Conservation (phyloP, 1,284 basidiomycete genomes). For the Ganoderma boninense region DNA sequence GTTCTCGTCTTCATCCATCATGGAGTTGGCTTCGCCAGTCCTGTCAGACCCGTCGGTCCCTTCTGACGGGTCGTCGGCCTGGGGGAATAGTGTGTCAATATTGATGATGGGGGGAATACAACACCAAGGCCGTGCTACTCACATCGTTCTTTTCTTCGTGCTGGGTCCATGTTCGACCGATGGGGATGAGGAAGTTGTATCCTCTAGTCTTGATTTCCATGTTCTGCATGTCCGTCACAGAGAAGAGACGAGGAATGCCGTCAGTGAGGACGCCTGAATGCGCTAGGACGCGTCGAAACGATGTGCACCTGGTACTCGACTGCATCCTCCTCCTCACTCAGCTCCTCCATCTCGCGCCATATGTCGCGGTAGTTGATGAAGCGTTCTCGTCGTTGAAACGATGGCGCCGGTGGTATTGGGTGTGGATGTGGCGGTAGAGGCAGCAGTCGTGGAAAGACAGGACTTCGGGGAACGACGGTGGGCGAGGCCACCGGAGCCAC, state of each 20-base stretch:
- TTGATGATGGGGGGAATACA: background rate
- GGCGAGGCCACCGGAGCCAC: conserved; percentile 66
- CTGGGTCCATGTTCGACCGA: conserved; percentile 75
- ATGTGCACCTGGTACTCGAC: conserved; percentile 71
- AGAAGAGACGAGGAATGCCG: conserved; percentile 5
- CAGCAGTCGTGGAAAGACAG: conserved; percentile 68
- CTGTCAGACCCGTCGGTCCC: conserved; percentile 53
- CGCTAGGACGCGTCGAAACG: background rate
- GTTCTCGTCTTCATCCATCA: conserved; percentile 47
- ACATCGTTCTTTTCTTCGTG: conserved; percentile 88
- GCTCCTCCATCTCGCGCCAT: conserved; percentile 82
- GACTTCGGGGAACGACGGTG: conserved; percentile 70
- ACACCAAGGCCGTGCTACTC: conserved; percentile 32
- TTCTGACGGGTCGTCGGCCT: conserved; percentile 59
- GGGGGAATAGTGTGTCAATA: conserved; percentile 5
- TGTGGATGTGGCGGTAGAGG: conserved; percentile 73
- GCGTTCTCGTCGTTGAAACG: conserved; percentile 56
- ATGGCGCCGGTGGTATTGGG: conserved; percentile 64
- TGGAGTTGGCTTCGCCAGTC: conserved; percentile 46
- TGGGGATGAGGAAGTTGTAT: conserved; percentile 72
- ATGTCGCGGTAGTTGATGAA: conserved; percentile 73
- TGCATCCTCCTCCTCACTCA: conserved; percentile 86
- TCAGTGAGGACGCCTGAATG: background rate
- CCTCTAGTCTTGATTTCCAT: conserved; percentile 69
- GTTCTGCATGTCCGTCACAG: conserved; percentile 50